Evolutionary conservation across 192 early-diverging fungal genomes (phyloP).

Genomic region (Entophlyctis helioformis): DNA sequence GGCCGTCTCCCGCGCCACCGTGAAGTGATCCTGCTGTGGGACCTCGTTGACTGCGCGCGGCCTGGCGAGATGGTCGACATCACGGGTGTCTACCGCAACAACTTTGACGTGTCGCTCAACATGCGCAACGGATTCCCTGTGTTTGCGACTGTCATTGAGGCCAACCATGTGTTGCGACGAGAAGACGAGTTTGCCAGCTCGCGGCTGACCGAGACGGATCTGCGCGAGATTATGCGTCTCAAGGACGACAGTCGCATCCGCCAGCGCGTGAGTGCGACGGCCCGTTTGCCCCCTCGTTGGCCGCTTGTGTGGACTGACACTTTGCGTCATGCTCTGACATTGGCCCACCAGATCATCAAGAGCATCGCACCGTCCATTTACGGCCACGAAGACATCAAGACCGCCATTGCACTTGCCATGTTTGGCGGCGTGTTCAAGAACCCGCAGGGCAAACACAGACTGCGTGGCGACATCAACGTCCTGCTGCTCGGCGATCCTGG

Average conservation of each 20-base stretch:
- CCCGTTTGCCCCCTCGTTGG: neutral
- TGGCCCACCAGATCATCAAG: slow-evolving; percentile 59
- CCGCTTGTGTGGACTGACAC: neutral
- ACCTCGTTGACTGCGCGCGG: slow-evolving; percentile 88
- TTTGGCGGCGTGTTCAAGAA: slow-evolving; percentile 97
- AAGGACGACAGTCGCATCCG: slow-evolving; percentile 69
- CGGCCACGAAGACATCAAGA: slow-evolving; percentile 96
- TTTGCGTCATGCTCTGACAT: neutral
- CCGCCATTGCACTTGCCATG: slow-evolving; percentile 81
- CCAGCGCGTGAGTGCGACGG: slow-evolving; percentile 40
- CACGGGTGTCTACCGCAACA: slow-evolving; percentile 92
- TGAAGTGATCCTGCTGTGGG: slow-evolving; percentile 89
- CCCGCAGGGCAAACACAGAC: slow-evolving; percentile 83
- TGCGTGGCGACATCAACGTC: slow-evolving; percentile 97
- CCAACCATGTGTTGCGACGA: slow-evolving; percentile 85
- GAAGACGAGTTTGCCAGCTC: slow-evolving; percentile 81
- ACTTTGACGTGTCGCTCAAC: slow-evolving; percentile 80
- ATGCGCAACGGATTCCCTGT: slow-evolving; percentile 92
- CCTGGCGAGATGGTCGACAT: slow-evolving; percentile 96
- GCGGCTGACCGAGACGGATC: slow-evolving; percentile 84
- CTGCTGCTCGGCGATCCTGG: slow-evolving; percentile 83
- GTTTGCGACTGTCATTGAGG: slow-evolving; percentile 91
- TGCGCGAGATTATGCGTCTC: slow-evolving; percentile 59
- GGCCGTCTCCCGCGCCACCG: slow-evolving; percentile 89
- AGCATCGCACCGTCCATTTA: slow-evolving; percentile 98